Percentiles rank a stretch among this genome's conserved stretches.
phyloP scores from a whole-genome alignment of 306 rosid species.

The Coriaria nepalensis region DNA sequence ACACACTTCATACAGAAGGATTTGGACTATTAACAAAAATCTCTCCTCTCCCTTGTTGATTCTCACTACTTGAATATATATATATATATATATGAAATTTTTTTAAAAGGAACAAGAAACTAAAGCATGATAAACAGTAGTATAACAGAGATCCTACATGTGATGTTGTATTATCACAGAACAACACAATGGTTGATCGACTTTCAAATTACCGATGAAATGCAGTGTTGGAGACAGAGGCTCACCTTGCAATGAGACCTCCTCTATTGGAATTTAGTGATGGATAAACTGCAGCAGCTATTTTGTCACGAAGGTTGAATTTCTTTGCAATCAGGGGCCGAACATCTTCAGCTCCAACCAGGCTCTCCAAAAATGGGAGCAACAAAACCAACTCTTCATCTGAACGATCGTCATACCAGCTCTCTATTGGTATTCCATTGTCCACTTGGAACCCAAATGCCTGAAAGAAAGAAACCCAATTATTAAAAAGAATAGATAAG shows the following conservation, averaged over 20 bases:
- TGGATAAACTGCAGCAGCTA: conserved; percentile 71
- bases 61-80: too few species aligned
- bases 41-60: too few species aligned
- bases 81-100: too few species aligned
- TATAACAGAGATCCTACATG: conserved; percentile 14
- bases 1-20: too few species aligned
- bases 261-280: conserved; percentile 36
- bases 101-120: too few species aligned
- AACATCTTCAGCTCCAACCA: conserved; percentile 91
- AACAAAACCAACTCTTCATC: conserved; percentile 62
- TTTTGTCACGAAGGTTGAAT: conserved; percentile 72
- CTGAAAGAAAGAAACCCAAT: conserved; percentile 22
- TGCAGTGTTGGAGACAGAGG: conserved; percentile 27
- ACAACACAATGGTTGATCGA: conserved; percentile 13
- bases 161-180: conserved; percentile 24
- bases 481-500: neutral
- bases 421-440: conserved; percentile 96
- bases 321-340: conserved; percentile 70
- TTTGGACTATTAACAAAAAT: too few species aligned
- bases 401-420: conserved; percentile 91
- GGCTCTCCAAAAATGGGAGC: conserved; percentile 88
- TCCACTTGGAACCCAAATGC: conserved; percentile 99
- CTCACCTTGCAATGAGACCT: conserved; percentile 32
- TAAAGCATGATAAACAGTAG: neutral
- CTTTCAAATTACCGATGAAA: conserved; percentile 8